These are phyloP conservation scores for Fusarium gaditjirri DNA, from an alignment of 2,329 filamentous ascomycete genomes.

Conservation along the genomic window DNA sequence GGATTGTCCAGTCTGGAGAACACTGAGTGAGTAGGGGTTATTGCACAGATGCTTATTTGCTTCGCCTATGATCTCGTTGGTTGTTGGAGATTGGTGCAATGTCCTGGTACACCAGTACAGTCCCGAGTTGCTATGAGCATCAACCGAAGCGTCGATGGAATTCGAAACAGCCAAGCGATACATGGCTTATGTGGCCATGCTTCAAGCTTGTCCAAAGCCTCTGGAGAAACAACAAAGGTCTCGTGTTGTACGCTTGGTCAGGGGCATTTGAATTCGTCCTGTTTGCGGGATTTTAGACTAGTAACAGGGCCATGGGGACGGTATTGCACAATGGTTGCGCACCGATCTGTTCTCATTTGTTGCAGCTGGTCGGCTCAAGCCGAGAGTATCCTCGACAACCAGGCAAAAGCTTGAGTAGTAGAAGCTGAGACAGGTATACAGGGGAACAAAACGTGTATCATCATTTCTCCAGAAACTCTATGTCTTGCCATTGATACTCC, in stretches of 20 bases:
- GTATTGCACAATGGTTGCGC: conserved; percentile 29
- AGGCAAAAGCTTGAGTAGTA: conserved; percentile 12
- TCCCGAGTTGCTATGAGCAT: background rate
- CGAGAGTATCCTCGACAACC: conserved; percentile 19
- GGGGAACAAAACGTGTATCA: background rate
- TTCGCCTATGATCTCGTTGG: background rate
- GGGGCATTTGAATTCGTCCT: background rate
- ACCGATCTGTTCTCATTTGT: conserved; percentile 19
- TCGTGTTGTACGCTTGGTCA: background rate
- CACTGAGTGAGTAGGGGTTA: background rate
- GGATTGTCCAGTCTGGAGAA: conserved; percentile 5
- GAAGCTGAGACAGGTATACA: conserved; percentile 15
- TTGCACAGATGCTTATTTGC: background rate
- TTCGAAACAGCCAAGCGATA: conserved; percentile 9
- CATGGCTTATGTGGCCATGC: conserved; percentile 11
- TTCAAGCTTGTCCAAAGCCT: background rate
- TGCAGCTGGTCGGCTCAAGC: conserved; percentile 31
- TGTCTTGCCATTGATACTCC: conserved; percentile 6
- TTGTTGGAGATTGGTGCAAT: background rate
- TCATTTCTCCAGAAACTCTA: background rate
- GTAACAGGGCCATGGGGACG: conserved; percentile 11
- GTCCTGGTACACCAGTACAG: background rate
- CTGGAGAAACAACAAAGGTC: background rate
- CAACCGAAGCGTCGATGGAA: background rate
- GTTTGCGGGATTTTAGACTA: background rate